Evolutionary conservation across 441 rosid species (phyloP).

Genomic region (Macaranga tanarius): DNA sequence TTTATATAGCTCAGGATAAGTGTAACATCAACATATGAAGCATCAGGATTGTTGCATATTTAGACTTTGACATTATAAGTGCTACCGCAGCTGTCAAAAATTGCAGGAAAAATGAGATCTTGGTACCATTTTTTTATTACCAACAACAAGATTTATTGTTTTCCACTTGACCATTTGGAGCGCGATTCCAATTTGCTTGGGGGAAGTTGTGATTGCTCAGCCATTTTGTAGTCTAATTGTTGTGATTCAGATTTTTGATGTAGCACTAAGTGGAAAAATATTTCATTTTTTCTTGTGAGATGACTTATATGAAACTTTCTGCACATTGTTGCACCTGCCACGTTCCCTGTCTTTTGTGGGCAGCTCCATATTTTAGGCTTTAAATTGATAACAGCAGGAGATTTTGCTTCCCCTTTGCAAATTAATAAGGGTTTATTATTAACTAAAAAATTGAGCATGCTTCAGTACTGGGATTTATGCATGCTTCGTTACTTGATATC

Average conservation of each 20-base stretch:
- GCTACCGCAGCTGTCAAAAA: background rate
- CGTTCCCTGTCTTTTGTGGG: background rate
- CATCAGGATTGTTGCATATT: background rate
- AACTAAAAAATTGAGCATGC: too few species aligned
- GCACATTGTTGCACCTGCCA: background rate
- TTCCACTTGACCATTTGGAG: too few species aligned
- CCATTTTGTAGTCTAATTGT: background rate
- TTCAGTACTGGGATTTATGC: conserved; percentile 8
- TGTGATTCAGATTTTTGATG: background rate
- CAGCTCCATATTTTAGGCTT: background rate
- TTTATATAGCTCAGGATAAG: too few species aligned
- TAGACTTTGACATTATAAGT: background rate
- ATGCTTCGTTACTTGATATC: background rate
- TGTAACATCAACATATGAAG: too few species aligned
- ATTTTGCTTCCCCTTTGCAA: background rate
- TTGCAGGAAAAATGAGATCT: background rate
- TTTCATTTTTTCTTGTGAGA: background rate
- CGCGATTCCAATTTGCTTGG: background rate
- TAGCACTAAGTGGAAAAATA: background rate
- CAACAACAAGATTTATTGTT: background rate
- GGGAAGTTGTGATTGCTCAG: background rate
- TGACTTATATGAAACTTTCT: too few species aligned
- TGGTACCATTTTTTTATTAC: background rate
- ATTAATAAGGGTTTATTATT: too few species aligned
- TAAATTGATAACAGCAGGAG: background rate